Conservation (phyloP, 2,329 filamentous ascomycete genomes). For the Colletotrichum plurivorum region DNA sequence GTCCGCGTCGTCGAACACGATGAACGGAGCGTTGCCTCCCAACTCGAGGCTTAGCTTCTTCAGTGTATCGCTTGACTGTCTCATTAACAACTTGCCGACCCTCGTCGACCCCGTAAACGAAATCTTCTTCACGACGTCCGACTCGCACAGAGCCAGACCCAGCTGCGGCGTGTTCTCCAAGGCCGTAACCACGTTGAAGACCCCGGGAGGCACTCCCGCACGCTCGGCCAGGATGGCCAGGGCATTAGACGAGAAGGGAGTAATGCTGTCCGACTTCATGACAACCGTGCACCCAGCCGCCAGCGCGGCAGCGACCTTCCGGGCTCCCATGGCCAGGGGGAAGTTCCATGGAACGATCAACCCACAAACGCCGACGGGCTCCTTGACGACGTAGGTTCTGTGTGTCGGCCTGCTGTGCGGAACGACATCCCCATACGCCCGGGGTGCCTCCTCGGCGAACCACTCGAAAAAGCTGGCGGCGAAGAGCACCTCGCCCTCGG, state of each 20-base stretch:
- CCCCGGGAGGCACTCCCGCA: conserved; percentile 90
- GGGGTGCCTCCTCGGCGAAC: conserved; percentile 84
- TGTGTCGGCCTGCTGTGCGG: conserved; percentile 70
- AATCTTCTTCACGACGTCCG: conserved; percentile 85
- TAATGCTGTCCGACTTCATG: conserved; percentile 91
- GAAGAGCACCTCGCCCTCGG: conserved; percentile 79
- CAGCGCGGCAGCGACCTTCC: conserved; percentile 80
- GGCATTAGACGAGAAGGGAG: conserved; percentile 90
- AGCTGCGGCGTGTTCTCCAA: conserved; percentile 84
- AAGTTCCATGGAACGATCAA: conserved; percentile 93
- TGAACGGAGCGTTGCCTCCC: conserved; percentile 95
- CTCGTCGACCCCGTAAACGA: conserved; percentile 90
- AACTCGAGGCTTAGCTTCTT: conserved; percentile 91
- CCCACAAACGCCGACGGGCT: conserved; percentile 87
- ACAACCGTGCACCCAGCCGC: conserved; percentile 98
- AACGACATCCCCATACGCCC: conserved; percentile 82
- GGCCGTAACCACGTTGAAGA: conserved; percentile 90
- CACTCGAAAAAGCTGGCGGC: conserved; percentile 84
- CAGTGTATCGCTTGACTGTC: conserved; percentile 85
- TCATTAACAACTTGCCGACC: conserved; percentile 85
- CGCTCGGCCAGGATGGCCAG: conserved; percentile 88
- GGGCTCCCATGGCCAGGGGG: conserved; percentile 81
- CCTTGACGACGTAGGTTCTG: conserved; percentile 83
- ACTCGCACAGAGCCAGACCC: conserved; percentile 82
- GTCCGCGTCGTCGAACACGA: conserved; percentile 96